Conservation (phyloP, 2,329 filamentous ascomycete genomes). For the Fonsecaea multimorphosa region DNA sequence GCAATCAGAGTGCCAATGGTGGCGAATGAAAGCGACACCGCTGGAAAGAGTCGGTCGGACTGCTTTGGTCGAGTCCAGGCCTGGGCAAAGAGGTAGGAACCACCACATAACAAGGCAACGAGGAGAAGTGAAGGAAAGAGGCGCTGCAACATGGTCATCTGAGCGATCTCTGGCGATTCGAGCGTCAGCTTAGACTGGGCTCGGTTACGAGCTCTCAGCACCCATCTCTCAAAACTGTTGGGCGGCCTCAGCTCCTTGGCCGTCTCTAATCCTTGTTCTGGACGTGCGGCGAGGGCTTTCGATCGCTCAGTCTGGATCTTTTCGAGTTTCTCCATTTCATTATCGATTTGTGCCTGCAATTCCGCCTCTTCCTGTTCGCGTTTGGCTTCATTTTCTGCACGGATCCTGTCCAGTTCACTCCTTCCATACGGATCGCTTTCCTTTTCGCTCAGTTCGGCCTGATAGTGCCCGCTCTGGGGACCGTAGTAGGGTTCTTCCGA, state of each 20-base stretch:
- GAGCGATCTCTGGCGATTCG: slow-evolving; percentile 36
- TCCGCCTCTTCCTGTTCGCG: slow-evolving; percentile 52
- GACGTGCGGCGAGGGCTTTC: slow-evolving; percentile 32
- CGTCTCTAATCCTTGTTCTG: slow-evolving; percentile 38
- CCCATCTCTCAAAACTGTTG: slow-evolving; percentile 39
- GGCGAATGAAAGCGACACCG: slow-evolving; percentile 57
- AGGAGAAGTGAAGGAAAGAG: slow-evolving; percentile 54
- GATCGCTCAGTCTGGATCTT: slow-evolving; percentile 46
- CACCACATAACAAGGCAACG: slow-evolving; percentile 48
- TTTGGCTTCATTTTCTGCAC: slow-evolving; percentile 50
- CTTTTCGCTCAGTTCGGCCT: slow-evolving; percentile 48
- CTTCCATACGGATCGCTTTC: slow-evolving; percentile 51
- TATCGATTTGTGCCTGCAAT: slow-evolving; percentile 60
- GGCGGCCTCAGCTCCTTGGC: slow-evolving; percentile 36
- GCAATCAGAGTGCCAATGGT: slow-evolving; percentile 59
- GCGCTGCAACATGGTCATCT: slow-evolving; percentile 45
- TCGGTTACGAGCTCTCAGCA: slow-evolving; percentile 34
- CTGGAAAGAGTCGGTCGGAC: slow-evolving; percentile 57
- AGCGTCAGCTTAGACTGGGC: slow-evolving; percentile 35
- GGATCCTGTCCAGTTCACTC: slow-evolving; percentile 50
- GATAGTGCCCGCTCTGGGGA: slow-evolving; percentile 51
- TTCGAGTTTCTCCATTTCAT: slow-evolving; percentile 55
- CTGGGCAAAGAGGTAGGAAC: slow-evolving; percentile 52
- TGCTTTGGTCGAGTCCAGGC: slow-evolving; percentile 57
- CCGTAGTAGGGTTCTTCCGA: slow-evolving; percentile 13